Evolutionary conservation across 805 yeast genomes (phyloP), one percentile per base, ranked within the genome.

Genomic region (Ogataea chonburiensis): DNA sequence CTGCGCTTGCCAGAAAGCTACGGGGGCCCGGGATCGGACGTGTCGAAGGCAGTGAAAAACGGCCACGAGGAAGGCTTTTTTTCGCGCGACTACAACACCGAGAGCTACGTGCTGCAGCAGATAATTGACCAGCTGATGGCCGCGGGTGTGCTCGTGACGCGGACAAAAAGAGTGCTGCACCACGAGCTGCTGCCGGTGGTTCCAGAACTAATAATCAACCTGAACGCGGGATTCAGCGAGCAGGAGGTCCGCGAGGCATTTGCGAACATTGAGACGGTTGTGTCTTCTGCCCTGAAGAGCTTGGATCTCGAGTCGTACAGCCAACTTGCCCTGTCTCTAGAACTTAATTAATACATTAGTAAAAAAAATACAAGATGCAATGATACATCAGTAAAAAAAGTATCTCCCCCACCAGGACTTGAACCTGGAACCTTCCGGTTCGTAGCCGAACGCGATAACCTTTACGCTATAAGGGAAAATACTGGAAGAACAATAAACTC

Each of bases 181-280:
- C 94, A 81, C 54, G 97, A 88, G 56, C 64, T 78, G 34, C 67
- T 84, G 42, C 87, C 93, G 7, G 61, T 79, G 27, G 70, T 75
- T 31, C 86, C 86, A 28, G 75, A 78, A 40, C 60, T 84, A 47
- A 67, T 74, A 37, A 52, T 83, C 16, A 64, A 67, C 44, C 53
- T 76, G 24, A 75, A 73, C 39, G 65, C 71, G 7, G 71, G 67
- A 4, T 61, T 78, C 50, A 55, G 66, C 11, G 60, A 56, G 24
- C 50, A 58, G 11, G 84, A 80, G 39, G 44, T 77, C 25, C 58
- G 53, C 35, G 48, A 56, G 13, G 71, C 77, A 7, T 71, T 68
- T 31, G 54, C 53, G 11, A 58, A 61, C 5, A 59, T 75, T 20
- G 59, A 59, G 19, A 48, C 47, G 7, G 57, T 59, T 7, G 52